phyloP scores from a whole-genome alignment of 495 filamentous ascomycete species.

The Pyrenula massariospora region DNA sequence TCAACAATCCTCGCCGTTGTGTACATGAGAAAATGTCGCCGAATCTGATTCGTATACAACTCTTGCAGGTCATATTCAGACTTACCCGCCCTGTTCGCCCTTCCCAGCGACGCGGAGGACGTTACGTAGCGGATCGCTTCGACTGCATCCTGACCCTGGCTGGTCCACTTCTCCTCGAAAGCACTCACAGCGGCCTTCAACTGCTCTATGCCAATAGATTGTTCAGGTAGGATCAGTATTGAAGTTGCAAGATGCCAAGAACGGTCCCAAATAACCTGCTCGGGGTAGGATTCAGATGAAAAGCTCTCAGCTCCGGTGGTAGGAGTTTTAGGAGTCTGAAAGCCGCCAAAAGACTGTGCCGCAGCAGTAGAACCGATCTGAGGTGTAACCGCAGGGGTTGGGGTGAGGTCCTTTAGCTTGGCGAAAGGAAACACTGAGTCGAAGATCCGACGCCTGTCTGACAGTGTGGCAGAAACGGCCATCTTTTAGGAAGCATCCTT shows the following conservation, averaged over 20 bases:
- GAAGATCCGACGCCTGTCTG: conserved; percentile 32
- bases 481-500: too few relatives aligned
- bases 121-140: conserved; percentile 14
- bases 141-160: conserved; percentile 4
- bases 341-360: conserved; percentile 12
- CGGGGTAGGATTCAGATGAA: conserved; percentile 11
- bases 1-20: conserved; percentile 22
- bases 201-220: conserved; percentile 13
- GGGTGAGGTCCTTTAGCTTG: conserved; percentile 19
- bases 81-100: conserved; percentile 15
- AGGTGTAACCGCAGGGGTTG: conserved; percentile 21
- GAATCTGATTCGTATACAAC: conserved; percentile 42
- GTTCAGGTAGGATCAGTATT: conserved; percentile 44
- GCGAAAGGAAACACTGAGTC: conserved; percentile 40
- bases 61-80: conserved; percentile 23
- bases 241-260: conserved; percentile 59
- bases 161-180: conserved; percentile 11
- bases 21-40: conserved; percentile 36
- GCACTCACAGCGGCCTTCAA: conserved; percentile 10
- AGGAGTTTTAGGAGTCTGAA: background rate
- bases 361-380: conserved; percentile 10
- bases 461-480: conserved; percentile 19
- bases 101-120: background rate
- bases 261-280: conserved; percentile 52
- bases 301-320: conserved; percentile 5